These are phyloP conservation scores for Zymoseptoria ardabiliae DNA, from an alignment of 2,329 filamentous ascomycete species.

Conservation along the genomic window DNA sequence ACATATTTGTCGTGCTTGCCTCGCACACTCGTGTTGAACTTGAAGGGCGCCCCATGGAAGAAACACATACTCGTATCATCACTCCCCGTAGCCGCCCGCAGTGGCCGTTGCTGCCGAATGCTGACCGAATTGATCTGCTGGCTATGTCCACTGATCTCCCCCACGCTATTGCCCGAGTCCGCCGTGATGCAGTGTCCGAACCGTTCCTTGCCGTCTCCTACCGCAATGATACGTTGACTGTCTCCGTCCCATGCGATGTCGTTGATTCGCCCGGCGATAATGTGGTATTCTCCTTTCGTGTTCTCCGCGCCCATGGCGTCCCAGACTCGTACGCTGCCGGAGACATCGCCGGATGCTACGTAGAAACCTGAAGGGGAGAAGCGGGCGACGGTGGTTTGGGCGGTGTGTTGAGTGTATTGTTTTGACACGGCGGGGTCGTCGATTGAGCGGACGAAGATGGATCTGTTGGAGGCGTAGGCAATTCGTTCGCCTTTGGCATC, in stretches of 20 bases:
- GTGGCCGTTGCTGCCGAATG: constrained; percentile 80
- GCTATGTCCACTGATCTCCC: constrained; percentile 87
- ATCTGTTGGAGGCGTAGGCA: constrained; percentile 92
- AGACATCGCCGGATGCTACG: constrained; percentile 81
- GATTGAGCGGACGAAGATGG: constrained; percentile 90
- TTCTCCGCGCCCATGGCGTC: constrained; percentile 77
- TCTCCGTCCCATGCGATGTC: constrained; percentile 98
- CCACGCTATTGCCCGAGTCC: constrained; percentile 92
- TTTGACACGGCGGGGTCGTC: constrained; percentile 77
- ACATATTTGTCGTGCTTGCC: constrained; percentile 83
- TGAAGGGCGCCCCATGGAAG: constrained; percentile 90
- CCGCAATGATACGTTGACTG: constrained; percentile 90
- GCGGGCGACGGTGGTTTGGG: constrained; percentile 81
- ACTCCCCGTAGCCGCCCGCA: constrained; percentile 82
- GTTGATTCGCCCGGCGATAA: constrained; percentile 90
- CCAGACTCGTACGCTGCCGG: constrained; percentile 84
- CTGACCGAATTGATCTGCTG: constrained; percentile 86
- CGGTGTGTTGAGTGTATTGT: constrained; percentile 88
- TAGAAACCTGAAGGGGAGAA: constrained; percentile 95
- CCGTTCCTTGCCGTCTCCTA: constrained; percentile 88
- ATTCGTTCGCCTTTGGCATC: constrained; percentile 87
- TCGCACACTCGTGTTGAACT: constrained; percentile 78
- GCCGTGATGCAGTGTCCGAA: constrained; percentile 92
- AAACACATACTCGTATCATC: constrained; percentile 89
- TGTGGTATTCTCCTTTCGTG: constrained; percentile 89